phyloP scores from a whole-genome alignment of 352 stramenopile genomes.

The Phytopythium ostracodes region DNA sequence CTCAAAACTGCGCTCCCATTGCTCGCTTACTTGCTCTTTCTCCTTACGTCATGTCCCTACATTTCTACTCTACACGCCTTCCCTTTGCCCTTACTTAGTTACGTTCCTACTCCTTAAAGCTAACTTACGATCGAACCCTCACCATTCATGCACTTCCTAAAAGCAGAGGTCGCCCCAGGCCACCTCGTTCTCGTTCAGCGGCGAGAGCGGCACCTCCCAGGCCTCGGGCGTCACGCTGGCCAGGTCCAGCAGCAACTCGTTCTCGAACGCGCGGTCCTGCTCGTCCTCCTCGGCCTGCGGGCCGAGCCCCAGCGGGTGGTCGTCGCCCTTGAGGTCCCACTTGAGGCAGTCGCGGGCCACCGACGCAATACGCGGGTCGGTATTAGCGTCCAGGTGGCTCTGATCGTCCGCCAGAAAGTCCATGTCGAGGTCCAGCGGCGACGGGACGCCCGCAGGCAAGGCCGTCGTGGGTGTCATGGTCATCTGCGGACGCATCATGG shows the following conservation, averaged over 20 bases:
- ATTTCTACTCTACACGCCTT: background rate
- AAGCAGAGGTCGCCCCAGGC: conserved; percentile 84
- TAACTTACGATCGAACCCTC: background rate
- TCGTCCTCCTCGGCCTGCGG: conserved; percentile 16
- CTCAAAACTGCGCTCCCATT: background rate
- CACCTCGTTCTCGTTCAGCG: conserved; percentile 81
- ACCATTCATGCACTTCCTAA: no score
- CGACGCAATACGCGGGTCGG: conserved; percentile 49
- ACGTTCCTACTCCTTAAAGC: no score
- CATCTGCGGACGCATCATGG: conserved; percentile 25
- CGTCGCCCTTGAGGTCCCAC: conserved; percentile 33
- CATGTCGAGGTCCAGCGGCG: conserved; percentile 65
- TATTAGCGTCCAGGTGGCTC: conserved; percentile 28
- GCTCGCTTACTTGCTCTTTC: background rate
- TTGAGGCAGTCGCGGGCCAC: conserved; percentile 72
- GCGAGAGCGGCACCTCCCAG: conserved; percentile 79
- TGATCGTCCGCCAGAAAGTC: conserved; percentile 76
- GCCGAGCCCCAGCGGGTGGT: conserved; percentile 13
- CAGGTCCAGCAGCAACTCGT: conserved; percentile 68
- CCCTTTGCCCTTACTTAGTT: no score
- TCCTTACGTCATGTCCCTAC: no score
- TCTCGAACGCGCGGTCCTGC: conserved; percentile 46
- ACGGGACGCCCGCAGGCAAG: conserved; percentile 7
- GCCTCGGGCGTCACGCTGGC: conserved; percentile 69
- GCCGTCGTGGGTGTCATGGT: conserved; percentile 17